These are phyloP conservation scores for Sporopachydermia cereana DNA, from an alignment of 1,139 yeast genomes.

Conservation along the genomic window DNA sequence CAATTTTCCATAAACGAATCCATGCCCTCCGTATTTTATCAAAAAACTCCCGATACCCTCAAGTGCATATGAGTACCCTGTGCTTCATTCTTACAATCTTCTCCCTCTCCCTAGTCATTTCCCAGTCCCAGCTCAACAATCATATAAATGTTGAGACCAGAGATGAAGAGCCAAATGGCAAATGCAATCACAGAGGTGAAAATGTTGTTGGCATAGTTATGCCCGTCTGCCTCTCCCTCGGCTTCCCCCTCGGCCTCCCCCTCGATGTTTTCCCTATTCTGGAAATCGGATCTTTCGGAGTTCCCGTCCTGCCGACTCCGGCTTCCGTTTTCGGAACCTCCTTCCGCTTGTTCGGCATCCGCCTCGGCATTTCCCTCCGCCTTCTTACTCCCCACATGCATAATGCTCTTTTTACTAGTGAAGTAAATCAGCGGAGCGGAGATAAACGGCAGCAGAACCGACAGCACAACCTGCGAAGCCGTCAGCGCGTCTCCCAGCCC, in stretches of 20 bases:
- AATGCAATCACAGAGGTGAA: constrained; percentile 34
- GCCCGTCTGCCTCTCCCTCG: constrained; percentile 10
- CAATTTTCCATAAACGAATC: no score
- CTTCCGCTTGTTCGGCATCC: constrained; percentile 11
- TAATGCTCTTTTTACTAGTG: constrained; percentile 50
- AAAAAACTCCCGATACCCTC: no score
- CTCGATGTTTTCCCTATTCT: background rate
- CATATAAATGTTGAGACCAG: constrained; percentile 56
- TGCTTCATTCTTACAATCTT: background rate
- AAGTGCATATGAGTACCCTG: no score
- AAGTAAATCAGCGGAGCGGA: constrained; percentile 71
- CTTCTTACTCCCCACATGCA: constrained; percentile 37
- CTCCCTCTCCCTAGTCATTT: constrained; percentile 7
- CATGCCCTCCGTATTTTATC: no score
- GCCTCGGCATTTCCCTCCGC: constrained; percentile 9
- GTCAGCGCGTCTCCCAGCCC: constrained; percentile 58
- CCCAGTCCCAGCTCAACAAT: constrained; percentile 49
- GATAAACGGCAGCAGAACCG: constrained; percentile 59
- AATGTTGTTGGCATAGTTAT: constrained; percentile 54
- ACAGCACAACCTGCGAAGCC: constrained; percentile 65
- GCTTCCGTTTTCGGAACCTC: background rate
- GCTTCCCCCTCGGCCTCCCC: background rate
- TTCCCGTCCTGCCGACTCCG: background rate
- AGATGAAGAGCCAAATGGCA: constrained; percentile 51
- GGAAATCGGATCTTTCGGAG: background rate